Conservation (phyloP, 1,284 basidiomycete genomes). For the Ganoderma sp. region DNA sequence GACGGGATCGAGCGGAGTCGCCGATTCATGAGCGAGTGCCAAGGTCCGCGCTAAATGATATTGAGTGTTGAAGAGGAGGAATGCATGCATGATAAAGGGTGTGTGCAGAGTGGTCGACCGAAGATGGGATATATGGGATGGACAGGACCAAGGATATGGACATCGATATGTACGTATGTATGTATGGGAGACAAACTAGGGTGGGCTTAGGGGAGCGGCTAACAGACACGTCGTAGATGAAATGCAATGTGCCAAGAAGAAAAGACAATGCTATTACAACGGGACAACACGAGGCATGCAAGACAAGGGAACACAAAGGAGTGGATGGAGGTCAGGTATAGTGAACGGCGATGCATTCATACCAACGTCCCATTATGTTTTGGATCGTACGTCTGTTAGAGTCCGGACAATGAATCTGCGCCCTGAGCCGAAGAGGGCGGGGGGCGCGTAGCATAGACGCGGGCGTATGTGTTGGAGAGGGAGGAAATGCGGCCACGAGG, state of each 20-base stretch:
- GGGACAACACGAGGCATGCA: conserved; percentile 3
- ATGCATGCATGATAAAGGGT: neutral
- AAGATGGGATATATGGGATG: conserved; percentile 5
- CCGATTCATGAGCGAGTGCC: conserved; percentile 10
- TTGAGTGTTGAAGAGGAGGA: neutral
- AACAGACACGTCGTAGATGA: conserved; percentile 10
- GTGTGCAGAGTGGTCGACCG: conserved; percentile 2
- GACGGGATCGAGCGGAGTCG: conserved; percentile 7
- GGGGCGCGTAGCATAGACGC: neutral
- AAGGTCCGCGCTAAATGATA: neutral
- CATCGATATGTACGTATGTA: neutral
- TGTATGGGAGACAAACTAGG: neutral
- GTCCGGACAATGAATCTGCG: neutral
- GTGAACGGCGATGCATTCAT: conserved; percentile 23
- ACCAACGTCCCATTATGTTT: conserved; percentile 30
- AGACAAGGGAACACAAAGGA: conserved; percentile 11
- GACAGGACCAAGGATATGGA: neutral
- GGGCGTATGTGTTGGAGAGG: neutral
- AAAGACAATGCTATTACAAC: conserved; percentile 8
- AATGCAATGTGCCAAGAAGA: conserved; percentile 12
- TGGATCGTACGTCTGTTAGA: conserved; percentile 25
- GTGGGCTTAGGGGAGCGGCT: neutral
- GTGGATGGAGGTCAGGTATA: conserved; percentile 29
- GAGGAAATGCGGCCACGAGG: neutral
- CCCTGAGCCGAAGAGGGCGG: neutral